A percentile compares a stretch with the other conserved stretches of the same genome.
These are phyloP conservation scores for Reticulascus tulasneorum DNA, from an alignment of 2,329 filamentous ascomycete genomes.

Conservation along the genomic window DNA sequence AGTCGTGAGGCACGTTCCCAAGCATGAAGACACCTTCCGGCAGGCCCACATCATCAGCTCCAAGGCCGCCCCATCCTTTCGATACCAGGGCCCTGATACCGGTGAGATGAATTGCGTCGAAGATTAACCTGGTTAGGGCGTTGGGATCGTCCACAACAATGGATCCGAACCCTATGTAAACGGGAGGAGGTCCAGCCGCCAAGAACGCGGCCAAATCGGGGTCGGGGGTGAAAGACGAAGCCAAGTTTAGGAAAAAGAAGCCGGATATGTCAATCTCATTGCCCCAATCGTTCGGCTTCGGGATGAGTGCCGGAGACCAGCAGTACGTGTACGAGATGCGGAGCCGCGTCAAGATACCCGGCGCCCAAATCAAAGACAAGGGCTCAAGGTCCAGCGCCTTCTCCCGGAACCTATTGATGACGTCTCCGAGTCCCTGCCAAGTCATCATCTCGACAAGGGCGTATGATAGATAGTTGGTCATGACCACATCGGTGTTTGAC, in stretches of 20 bases:
- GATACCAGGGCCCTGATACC: slow-evolving; percentile 78
- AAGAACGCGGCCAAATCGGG: slow-evolving; percentile 65
- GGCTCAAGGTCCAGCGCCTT: slow-evolving; percentile 71
- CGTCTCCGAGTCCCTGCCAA: slow-evolving; percentile 86
- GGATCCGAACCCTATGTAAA: slow-evolving; percentile 81
- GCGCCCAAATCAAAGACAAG: slow-evolving; percentile 77
- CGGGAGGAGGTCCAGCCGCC: slow-evolving; percentile 63
- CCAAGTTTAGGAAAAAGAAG: slow-evolving; percentile 70
- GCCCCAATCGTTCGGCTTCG: slow-evolving; percentile 74
- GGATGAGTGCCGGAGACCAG: slow-evolving; percentile 80
- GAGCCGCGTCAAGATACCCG: slow-evolving; percentile 71
- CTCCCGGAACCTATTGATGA: slow-evolving; percentile 84
- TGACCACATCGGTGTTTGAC: slow-evolving; percentile 69
- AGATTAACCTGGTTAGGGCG: slow-evolving; percentile 65
- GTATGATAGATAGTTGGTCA: slow-evolving; percentile 81
- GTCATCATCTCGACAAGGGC: slow-evolving; percentile 86
- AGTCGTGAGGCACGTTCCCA: slow-evolving; percentile 83
- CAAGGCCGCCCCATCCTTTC: slow-evolving; percentile 84
- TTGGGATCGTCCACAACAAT: slow-evolving; percentile 77
- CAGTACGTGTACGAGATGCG: slow-evolving; percentile 85
- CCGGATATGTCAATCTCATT: slow-evolving; percentile 68
- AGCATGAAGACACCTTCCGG: slow-evolving; percentile 78
- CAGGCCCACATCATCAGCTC: slow-evolving; percentile 64
- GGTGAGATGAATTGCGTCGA: slow-evolving; percentile 62
- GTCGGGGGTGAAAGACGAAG: slow-evolving; percentile 62